These are phyloP conservation scores for Actinomortierella wolfii DNA, from an alignment of 371 early-diverging fungal genomes.

Conservation along the genomic window DNA sequence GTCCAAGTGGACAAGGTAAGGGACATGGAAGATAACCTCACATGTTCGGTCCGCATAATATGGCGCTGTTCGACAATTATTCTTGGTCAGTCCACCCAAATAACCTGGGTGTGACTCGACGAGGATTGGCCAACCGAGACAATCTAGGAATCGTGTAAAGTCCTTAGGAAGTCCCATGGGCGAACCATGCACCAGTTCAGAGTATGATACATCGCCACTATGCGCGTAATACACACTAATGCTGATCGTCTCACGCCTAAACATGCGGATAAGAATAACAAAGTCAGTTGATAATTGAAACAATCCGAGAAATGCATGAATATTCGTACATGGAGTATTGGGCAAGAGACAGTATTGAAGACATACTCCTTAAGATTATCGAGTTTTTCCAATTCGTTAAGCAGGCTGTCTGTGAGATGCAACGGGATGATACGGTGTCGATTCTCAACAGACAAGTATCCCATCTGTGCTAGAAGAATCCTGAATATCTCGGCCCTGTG, in stretches of 20 bases:
- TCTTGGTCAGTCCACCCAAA: slow-evolving; percentile 60
- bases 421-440: slow-evolving; percentile 65
- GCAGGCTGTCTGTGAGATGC: slow-evolving; percentile 59
- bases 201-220: slow-evolving; percentile 53
- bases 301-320: background rate
- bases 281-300: background rate
- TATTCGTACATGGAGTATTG: background rate
- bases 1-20: slow-evolving; percentile 54
- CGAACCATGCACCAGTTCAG: slow-evolving; percentile 62
- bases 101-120: slow-evolving; percentile 66
- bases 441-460: slow-evolving; percentile 62
- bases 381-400: slow-evolving; percentile 68
- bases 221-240: slow-evolving; percentile 66
- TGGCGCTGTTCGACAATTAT: slow-evolving; percentile 62
- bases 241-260: slow-evolving; percentile 75
- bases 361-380: slow-evolving; percentile 73
- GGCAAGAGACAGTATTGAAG: too few relatives aligned
- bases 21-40: slow-evolving; percentile 77
- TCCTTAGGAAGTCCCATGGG: slow-evolving; percentile 54
- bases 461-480: slow-evolving; percentile 68
- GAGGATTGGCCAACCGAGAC: slow-evolving; percentile 75
- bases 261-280: background rate
- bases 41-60: slow-evolving; percentile 74
- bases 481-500: slow-evolving; percentile 59
- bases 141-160: slow-evolving; percentile 71